Conservation (phyloP, 2,329 filamentous ascomycete species). For the Pseudocercospora fijiensis region DNA sequence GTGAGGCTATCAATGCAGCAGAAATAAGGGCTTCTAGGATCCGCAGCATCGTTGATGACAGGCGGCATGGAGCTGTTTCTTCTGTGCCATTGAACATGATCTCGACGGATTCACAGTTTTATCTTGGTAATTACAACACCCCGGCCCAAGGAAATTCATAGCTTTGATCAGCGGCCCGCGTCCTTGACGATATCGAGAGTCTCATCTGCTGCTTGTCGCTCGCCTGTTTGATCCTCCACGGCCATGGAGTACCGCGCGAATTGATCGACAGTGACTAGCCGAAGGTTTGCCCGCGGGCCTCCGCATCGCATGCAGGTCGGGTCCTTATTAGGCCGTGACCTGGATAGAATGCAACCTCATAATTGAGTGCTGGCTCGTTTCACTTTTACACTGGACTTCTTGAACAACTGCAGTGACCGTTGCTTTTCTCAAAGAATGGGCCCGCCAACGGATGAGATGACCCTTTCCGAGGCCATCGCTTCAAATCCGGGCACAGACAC, state of each 20-base stretch:
- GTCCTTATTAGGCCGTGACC: background rate
- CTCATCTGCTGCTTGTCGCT: background rate
- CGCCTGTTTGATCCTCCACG: background rate
- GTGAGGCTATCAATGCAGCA: background rate
- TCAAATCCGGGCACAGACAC: background rate
- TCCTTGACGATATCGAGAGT: background rate
- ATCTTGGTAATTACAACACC: background rate
- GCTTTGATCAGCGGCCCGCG: background rate
- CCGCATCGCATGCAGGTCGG: background rate
- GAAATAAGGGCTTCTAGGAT: background rate
- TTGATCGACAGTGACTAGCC: background rate
- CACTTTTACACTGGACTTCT: background rate
- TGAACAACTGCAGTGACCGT: background rate
- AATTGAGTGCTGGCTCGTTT: background rate
- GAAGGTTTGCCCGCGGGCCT: background rate
- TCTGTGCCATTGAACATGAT: slow-evolving; percentile 6
- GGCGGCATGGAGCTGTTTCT: background rate
- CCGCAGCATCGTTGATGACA: slow-evolving; percentile 4
- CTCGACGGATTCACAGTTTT: background rate
- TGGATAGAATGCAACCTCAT: background rate
- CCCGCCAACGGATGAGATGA: background rate
- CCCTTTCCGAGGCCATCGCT: background rate
- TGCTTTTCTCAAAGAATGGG: background rate
- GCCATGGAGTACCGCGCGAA: background rate
- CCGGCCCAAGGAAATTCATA: background rate